Evolutionary conservation across 768 basidiomycete species (phyloP).

Genomic region (Leccinum longicurvipes): DNA sequence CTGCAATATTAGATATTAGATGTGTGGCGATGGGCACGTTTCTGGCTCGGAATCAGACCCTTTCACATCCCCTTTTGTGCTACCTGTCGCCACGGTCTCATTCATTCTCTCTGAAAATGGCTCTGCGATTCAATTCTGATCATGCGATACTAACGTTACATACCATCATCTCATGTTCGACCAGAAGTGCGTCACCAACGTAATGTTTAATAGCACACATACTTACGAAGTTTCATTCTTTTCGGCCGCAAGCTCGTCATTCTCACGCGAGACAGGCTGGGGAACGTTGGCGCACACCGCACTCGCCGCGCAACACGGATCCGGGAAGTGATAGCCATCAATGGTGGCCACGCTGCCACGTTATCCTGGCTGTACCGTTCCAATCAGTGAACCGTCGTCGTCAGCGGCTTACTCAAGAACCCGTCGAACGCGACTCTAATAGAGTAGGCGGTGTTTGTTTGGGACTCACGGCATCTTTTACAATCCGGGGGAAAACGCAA

Average conservation of each 20-base stretch:
- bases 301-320: slow-evolving; percentile 8
- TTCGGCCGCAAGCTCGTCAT: slow-evolving; percentile 1
- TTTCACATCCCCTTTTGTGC: neutral
- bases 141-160: neutral
- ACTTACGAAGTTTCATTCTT: neutral
- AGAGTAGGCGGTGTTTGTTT: slow-evolving; percentile 1
- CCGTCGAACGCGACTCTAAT: slow-evolving; percentile 14
- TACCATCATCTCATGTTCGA: neutral
- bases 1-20: neutral
- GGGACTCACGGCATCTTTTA: slow-evolving; percentile 6
- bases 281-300: neutral
- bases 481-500: neutral
- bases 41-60: neutral
- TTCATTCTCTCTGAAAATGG: neutral
- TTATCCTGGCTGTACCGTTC: slow-evolving; percentile 6
- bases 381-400: slow-evolving; percentile 6
- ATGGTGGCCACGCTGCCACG: slow-evolving; percentile 10
- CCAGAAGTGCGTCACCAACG: slow-evolving; percentile 10
- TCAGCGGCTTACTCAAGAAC: slow-evolving; percentile 5
- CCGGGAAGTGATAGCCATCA: slow-evolving; percentile 7
- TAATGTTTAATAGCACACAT: slow-evolving; percentile 1
- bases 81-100: neutral
- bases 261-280: slow-evolving; percentile 14
- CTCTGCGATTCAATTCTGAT: neutral
- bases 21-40: neutral